Percentiles rank a stretch among this genome's conserved stretches.
Conservation (phyloP, 2,329 filamentous ascomycete genomes). For the Tolypocladium paradoxum region DNA sequence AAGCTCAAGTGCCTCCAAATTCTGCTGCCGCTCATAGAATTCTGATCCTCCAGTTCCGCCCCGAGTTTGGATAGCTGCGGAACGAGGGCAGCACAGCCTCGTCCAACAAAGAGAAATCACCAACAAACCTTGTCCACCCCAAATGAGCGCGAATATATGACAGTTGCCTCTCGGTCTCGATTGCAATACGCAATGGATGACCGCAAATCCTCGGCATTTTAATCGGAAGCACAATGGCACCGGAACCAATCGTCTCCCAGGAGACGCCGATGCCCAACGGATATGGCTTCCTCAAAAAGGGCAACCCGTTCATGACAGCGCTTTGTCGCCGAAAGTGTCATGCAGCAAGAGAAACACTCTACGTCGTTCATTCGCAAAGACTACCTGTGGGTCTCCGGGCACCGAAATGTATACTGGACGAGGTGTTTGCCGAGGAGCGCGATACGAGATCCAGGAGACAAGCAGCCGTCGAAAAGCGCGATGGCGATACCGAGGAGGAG, state of each 20-base stretch:
- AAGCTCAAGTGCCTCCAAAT: not conserved
- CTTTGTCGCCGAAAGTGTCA: conserved; percentile 28
- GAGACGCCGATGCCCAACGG: conserved; percentile 22
- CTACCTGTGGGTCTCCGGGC: conserved; percentile 26
- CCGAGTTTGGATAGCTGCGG: not conserved
- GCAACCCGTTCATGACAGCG: conserved; percentile 29
- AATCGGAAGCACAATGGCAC: not conserved
- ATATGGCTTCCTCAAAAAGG: conserved; percentile 30
- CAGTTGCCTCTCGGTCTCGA: not conserved
- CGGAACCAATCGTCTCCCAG: conserved; percentile 12
- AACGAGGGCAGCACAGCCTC: not conserved
- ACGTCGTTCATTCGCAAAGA: conserved; percentile 20
- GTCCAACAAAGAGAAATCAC: not conserved
- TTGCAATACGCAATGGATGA: not conserved
- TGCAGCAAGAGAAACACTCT: conserved; percentile 20
- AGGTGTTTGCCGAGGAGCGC: conserved; percentile 17
- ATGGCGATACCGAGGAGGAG: conserved; percentile 17
- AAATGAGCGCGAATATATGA: not conserved
- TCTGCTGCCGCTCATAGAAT: not conserved
- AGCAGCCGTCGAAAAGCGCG: conserved; percentile 19
- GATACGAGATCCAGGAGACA: conserved; percentile 21
- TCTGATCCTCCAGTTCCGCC: not conserved
- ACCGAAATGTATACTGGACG: conserved; percentile 18
- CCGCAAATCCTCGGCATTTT: not conserved
- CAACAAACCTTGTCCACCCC: too few species aligned